These are phyloP conservation scores for Eucalyptus erythrocorys DNA, from an alignment of 345 rosid species.

Conservation along the genomic window DNA sequence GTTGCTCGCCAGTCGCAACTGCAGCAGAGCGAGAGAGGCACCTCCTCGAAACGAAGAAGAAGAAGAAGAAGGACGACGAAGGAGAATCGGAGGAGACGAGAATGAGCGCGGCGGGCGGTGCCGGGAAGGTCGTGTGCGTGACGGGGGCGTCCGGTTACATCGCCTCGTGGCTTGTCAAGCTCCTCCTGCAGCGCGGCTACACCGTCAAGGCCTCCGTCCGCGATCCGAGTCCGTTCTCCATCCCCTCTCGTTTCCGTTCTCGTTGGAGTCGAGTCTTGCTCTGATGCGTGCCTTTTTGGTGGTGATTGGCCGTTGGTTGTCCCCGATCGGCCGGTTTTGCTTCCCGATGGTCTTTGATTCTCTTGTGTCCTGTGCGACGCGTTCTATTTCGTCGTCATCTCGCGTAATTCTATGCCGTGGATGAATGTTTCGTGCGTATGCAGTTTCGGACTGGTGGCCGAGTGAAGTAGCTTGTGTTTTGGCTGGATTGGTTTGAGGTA, in stretches of 20 bases:
- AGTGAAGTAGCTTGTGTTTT: background rate
- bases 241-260: background rate
- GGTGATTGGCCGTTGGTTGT: background rate
- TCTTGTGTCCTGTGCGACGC: background rate
- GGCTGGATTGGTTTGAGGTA: background rate
- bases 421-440: background rate
- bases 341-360: background rate
- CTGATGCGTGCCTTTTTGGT: background rate
- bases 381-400: background rate
- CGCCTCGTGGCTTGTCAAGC: constrained; percentile 82
- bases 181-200: constrained; percentile 72
- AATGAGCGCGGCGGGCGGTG: constrained; percentile 33
- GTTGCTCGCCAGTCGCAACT: background rate
- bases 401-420: background rate
- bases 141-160: constrained; percentile 93
- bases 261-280: background rate
- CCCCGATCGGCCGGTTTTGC: background rate
- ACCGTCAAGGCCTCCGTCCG: constrained; percentile 86
- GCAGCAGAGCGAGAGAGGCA: background rate
- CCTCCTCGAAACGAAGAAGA: background rate
- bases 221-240: constrained; percentile 44
- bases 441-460: background rate
- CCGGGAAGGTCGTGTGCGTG: constrained; percentile 59
- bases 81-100: background rate
- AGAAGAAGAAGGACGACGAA: background rate